Evolutionary conservation across 1,284 basidiomycete species (phyloP).

Genomic region (Cerioporus squamosus): DNA sequence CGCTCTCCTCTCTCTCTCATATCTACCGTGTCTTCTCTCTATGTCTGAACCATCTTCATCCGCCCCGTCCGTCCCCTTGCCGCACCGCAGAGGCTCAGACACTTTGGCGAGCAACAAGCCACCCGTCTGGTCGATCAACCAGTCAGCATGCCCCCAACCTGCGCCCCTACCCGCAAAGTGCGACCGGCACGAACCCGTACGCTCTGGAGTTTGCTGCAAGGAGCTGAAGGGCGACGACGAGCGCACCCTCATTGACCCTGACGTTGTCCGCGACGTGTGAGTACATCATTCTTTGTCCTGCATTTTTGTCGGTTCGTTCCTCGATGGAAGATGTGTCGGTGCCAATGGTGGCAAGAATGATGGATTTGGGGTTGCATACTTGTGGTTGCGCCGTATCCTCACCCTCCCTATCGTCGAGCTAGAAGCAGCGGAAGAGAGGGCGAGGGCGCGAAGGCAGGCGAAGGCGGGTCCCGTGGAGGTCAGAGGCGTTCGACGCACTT

Average conservation of each 20-base stretch:
- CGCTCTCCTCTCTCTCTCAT: not conserved
- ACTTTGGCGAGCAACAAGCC: constrained; percentile 40
- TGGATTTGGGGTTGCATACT: too few relatives aligned
- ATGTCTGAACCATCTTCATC: constrained; percentile 17
- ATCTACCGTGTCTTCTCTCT: not conserved
- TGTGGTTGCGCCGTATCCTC: too few relatives aligned
- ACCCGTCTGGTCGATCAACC: constrained; percentile 66
- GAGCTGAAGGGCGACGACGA: constrained; percentile 81
- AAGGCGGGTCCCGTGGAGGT: too few relatives aligned
- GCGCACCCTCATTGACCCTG: constrained; percentile 81
- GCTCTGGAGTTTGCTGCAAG: constrained; percentile 79
- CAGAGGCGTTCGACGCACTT: too few relatives aligned
- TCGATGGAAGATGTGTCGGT: not conserved
- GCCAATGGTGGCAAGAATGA: not conserved
- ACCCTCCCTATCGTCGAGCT: too few relatives aligned
- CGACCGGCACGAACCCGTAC: constrained; percentile 50
- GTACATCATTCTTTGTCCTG: constrained; percentile 30
- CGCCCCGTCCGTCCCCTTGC: constrained; percentile 41
- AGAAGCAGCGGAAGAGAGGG: too few relatives aligned
- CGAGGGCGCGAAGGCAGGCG: too few relatives aligned
- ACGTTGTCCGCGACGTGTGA: constrained; percentile 83
- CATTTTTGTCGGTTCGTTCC: not conserved
- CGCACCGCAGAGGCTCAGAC: constrained; percentile 29
- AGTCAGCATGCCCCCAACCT: constrained; percentile 36
- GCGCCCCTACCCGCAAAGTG: constrained; percentile 63